phyloP scores from a whole-genome alignment of 2,329 filamentous ascomycete species.

The Periconia sp. region DNA sequence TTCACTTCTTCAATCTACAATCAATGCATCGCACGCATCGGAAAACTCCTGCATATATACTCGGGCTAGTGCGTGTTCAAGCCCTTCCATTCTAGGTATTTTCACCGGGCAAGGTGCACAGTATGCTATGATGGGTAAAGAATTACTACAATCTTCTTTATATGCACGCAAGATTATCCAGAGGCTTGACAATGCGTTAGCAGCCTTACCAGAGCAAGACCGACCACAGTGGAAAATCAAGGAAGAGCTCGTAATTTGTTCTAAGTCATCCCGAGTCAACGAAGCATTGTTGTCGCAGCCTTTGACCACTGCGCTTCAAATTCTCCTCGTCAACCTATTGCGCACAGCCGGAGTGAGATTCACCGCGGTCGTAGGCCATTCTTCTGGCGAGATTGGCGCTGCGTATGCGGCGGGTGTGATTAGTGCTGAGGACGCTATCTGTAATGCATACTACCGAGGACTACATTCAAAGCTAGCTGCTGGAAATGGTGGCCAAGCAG shows the following conservation, averaged over 20 bases:
- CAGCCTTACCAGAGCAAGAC: constrained; percentile 13
- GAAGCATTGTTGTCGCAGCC: constrained; percentile 33
- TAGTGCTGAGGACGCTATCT: not conserved
- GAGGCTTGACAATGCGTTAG: constrained; percentile 28
- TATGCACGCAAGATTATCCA: constrained; percentile 34
- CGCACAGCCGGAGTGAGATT: constrained; percentile 34
- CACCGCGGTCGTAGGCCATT: constrained; percentile 49
- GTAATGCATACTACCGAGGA: constrained; percentile 1
- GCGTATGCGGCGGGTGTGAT: constrained; percentile 18
- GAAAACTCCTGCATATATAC: too few relatives aligned
- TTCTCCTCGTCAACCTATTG: constrained; percentile 38
- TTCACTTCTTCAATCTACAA: too few relatives aligned
- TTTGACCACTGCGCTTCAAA: constrained; percentile 46
- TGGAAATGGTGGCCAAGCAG: too few relatives aligned
- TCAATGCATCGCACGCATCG: too few relatives aligned
- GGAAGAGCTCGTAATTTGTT: constrained; percentile 15
- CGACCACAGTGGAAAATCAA: constrained; percentile 17
- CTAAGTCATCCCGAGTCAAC: constrained; percentile 7
- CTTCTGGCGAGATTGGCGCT: constrained; percentile 51
- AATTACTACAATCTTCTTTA: constrained; percentile 34
- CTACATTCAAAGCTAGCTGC: too few relatives aligned
- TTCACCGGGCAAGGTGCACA: constrained; percentile 55
- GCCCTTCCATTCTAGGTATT: constrained; percentile 46
- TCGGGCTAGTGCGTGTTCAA: too few relatives aligned
- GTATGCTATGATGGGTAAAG: constrained; percentile 49